phyloP scores from a whole-genome alignment of 345 rosid genomes.

The Salix arbutifolia region DNA sequence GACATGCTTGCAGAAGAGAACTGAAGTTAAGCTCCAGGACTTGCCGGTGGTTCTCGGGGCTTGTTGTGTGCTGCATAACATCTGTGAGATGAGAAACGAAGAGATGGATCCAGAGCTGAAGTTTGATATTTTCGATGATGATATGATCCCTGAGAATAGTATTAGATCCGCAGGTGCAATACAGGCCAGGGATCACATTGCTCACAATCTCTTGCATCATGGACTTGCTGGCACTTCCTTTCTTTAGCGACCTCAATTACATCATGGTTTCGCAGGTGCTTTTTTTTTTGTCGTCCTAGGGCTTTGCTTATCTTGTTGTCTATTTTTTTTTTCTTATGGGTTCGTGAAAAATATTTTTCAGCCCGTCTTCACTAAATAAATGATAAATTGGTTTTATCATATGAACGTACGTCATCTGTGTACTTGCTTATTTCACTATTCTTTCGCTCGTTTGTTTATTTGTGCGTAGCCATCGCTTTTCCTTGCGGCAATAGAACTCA shows the following conservation, averaged over 20 bases:
- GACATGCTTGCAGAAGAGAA: slow-evolving; percentile 72
- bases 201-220: slow-evolving; percentile 73
- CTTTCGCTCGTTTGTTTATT: background rate
- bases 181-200: slow-evolving; percentile 62
- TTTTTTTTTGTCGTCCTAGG: background rate
- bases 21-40: slow-evolving; percentile 75
- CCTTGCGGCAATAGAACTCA: background rate
- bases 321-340: slow-evolving; percentile 6
- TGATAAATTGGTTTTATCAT: background rate
- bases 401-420: background rate
- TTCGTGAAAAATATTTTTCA: slow-evolving; percentile 10
- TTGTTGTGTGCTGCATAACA: slow-evolving; percentile 76
- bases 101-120: slow-evolving; percentile 38
- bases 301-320: background rate
- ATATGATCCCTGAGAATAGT: slow-evolving; percentile 50
- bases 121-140: slow-evolving; percentile 62
- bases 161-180: slow-evolving; percentile 43
- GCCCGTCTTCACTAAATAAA: slow-evolving; percentile 4
- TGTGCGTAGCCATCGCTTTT: background rate
- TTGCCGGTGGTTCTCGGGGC: slow-evolving; percentile 80
- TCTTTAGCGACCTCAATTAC: slow-evolving; percentile 5
- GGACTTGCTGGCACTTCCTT: slow-evolving; percentile 49
- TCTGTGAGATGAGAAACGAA: slow-evolving; percentile 73
- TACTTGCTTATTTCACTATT: background rate
- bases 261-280: background rate